These are phyloP conservation scores for Elaeis guineensis DNA, from an alignment of 176 grass and related monocot species.

Conservation along the genomic window DNA sequence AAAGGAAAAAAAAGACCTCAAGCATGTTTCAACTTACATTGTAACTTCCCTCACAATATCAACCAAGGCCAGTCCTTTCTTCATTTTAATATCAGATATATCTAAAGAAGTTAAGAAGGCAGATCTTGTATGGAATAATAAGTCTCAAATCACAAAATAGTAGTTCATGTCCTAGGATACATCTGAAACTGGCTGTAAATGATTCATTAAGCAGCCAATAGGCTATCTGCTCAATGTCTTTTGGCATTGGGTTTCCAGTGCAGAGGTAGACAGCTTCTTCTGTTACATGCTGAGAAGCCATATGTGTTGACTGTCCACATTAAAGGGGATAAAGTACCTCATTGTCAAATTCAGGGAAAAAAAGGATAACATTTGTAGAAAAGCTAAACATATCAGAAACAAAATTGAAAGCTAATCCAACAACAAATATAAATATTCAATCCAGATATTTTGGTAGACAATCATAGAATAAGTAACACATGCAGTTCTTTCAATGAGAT, in stretches of 20 bases:
- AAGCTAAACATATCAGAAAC: no score
- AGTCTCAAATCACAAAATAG: conserved; percentile 1
- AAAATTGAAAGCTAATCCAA: no score
- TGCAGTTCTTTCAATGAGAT: no score
- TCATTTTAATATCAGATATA: conserved; percentile 91
- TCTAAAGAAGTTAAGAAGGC: conserved; percentile 48
- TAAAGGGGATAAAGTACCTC: conserved; percentile 7
- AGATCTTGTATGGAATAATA: conserved; percentile 4
- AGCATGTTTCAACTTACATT: conserved; percentile 36
- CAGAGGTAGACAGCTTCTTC: conserved; percentile 98
- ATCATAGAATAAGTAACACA: no score
- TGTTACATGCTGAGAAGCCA: conserved; percentile 78
- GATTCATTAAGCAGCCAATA: conserved; percentile 91
- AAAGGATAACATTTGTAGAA: not conserved
- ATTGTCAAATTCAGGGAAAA: conserved; percentile 4
- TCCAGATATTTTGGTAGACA: no score
- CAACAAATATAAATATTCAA: no score
- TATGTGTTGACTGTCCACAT: conserved; percentile 75
- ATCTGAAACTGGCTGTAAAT: conserved; percentile 63
- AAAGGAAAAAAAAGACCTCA: no score
- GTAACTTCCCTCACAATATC: conserved; percentile 96
- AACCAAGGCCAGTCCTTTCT: conserved; percentile 92
- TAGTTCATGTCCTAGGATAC: conserved; percentile 26
- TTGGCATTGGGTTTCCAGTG: conserved; percentile 91
- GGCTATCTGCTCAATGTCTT: conserved; percentile 85